Conservation (phyloP, 257 asterid genomes). For the Linderniella brevidens region DNA sequence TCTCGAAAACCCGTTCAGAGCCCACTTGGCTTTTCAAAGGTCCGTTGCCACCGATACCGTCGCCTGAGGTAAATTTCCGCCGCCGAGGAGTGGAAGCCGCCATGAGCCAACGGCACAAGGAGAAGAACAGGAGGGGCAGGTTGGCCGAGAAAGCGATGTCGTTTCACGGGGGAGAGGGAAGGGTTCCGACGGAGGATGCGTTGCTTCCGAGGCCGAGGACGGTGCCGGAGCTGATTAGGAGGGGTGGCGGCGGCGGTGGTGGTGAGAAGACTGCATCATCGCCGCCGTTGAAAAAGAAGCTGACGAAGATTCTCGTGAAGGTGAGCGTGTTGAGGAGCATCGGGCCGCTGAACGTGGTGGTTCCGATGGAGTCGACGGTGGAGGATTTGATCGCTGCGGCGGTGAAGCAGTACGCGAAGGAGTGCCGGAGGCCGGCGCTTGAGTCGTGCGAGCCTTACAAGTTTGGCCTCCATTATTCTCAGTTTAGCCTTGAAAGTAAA, state of each 20-base stretch:
- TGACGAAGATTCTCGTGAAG: conserved; percentile 1
- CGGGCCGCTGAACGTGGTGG: neutral
- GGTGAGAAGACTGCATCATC: neutral
- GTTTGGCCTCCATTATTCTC: conserved; percentile 3
- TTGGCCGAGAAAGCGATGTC: conserved; percentile 12
- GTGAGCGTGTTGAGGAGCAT: conserved; percentile 1
- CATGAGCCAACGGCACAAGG: conserved; percentile 21
- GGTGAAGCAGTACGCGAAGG: neutral
- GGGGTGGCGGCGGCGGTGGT: neutral
- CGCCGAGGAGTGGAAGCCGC: neutral
- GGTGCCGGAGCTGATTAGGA: neutral
- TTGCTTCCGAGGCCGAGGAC: conserved; percentile 5
- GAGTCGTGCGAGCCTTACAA: neutral
- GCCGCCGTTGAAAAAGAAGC: conserved; percentile 2
- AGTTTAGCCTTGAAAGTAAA: conserved; percentile 2
- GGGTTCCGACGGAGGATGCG: conserved; percentile 2
- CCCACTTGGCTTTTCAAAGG: neutral
- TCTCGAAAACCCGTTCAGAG: no score
- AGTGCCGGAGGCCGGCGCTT: neutral
- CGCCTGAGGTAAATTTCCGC: neutral
- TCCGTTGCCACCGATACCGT: neutral
- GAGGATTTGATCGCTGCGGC: neutral
- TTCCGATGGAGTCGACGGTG: conserved; percentile 4
- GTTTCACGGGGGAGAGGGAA: neutral
- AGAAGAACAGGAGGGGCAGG: neutral